Conservation (phyloP, 2,329 filamentous ascomycete genomes). For the Camptophora hylomeconis region DNA sequence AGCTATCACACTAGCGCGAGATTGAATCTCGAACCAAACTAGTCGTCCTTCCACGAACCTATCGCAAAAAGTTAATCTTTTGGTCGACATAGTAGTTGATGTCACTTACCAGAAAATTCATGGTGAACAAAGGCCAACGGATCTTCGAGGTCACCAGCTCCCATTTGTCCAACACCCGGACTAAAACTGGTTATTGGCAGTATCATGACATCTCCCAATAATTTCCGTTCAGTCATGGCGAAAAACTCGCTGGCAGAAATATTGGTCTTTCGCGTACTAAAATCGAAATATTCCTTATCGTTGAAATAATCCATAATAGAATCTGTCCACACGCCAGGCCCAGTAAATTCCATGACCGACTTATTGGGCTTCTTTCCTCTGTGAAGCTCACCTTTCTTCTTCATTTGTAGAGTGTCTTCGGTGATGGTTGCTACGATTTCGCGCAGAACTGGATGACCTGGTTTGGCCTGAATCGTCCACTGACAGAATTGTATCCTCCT, state of each 20-base stretch:
- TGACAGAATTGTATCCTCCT: slow-evolving; percentile 96
- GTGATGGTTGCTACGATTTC: slow-evolving; percentile 82
- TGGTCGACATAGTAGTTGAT: too few relatives aligned
- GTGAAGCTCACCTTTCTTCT: slow-evolving; percentile 52
- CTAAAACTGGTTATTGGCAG: slow-evolving; percentile 96
- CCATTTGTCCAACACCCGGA: slow-evolving; percentile 88
- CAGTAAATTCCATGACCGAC: slow-evolving; percentile 83
- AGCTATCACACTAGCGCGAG: too few relatives aligned
- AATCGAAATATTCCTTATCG: slow-evolving; percentile 75
- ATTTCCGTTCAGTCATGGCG: slow-evolving; percentile 67
- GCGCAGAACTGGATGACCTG: slow-evolving; percentile 80
- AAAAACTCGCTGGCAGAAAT: slow-evolving; percentile 86
- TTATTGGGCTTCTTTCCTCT: slow-evolving; percentile 47
- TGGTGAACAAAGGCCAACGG: slow-evolving; percentile 97
- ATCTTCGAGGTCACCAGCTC: slow-evolving; percentile 73
- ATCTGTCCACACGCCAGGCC: slow-evolving; percentile 91
- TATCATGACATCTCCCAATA: slow-evolving; percentile 84
- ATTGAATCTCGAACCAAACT: too few relatives aligned
- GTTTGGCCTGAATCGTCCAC: slow-evolving; percentile 95
- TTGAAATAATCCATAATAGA: slow-evolving; percentile 88
- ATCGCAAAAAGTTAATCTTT: too few relatives aligned
- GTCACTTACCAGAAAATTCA: slow-evolving; percentile 70
- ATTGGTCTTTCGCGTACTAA: slow-evolving; percentile 49
- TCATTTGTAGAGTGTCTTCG: slow-evolving; percentile 61
- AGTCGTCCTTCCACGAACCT: too few relatives aligned